phyloP scores from a whole-genome alignment of 2,329 filamentous ascomycete species.

The Thelonectria blattea region DNA sequence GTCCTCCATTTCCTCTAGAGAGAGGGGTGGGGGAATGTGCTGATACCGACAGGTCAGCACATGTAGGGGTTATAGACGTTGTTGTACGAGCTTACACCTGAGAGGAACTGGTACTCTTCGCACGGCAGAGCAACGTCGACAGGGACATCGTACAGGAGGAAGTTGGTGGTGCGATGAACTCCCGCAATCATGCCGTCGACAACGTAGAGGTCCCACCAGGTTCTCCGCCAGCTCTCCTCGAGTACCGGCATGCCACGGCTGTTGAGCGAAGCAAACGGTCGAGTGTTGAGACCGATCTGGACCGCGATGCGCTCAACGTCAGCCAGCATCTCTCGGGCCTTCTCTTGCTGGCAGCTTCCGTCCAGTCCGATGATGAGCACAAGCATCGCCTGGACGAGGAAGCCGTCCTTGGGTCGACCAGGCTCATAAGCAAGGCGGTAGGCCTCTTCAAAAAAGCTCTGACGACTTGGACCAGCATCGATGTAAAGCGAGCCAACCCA shows the following conservation, averaged over 20 bases:
- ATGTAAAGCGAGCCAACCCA: conserved; percentile 64
- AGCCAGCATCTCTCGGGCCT: conserved; percentile 69
- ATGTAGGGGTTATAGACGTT: not conserved
- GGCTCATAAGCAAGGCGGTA: conserved; percentile 56
- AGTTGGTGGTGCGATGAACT: conserved; percentile 74
- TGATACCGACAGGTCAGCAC: conserved; percentile 37
- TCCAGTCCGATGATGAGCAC: conserved; percentile 80
- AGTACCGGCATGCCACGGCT: conserved; percentile 69
- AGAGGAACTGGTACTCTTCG: conserved; percentile 75
- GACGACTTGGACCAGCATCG: conserved; percentile 52
- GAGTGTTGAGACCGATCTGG: conserved; percentile 76
- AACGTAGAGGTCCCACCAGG: conserved; percentile 88
- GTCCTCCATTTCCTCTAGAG: conserved; percentile 78
- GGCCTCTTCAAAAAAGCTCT: conserved; percentile 64
- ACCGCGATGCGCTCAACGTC: conserved; percentile 75
- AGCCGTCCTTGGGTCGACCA: conserved; percentile 59
- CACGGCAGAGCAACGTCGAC: conserved; percentile 78
- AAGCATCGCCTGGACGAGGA: conserved; percentile 77
- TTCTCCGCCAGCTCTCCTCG: conserved; percentile 85
- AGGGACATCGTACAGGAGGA: conserved; percentile 69
- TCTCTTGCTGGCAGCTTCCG: conserved; percentile 73
- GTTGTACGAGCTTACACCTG: conserved; percentile 54
- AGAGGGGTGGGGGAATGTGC: conserved; percentile 65
- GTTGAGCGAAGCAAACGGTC: conserved; percentile 68
- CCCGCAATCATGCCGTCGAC: conserved; percentile 85